A percentile compares a stretch with the other conserved stretches of the same genome.
These are phyloP conservation scores for Amylocystis lapponica DNA, from an alignment of 768 basidiomycete species.

Conservation along the genomic window DNA sequence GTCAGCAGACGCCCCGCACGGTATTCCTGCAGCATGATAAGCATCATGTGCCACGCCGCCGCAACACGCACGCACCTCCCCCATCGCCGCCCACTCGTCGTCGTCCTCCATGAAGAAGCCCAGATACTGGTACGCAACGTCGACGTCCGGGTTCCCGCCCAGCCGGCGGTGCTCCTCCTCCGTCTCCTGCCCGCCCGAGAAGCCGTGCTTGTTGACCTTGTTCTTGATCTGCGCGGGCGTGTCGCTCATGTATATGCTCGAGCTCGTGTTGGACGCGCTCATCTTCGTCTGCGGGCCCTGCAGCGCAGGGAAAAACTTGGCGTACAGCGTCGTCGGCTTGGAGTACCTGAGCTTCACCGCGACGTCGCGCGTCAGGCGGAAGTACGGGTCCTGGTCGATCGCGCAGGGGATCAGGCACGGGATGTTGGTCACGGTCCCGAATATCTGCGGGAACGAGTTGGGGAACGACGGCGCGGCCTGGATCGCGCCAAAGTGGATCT, in stretches of 20 bases:
- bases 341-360: slow-evolving; percentile 92
- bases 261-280: slow-evolving; percentile 93
- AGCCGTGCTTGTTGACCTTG: slow-evolving; percentile 94
- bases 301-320: slow-evolving; percentile 97
- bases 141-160: slow-evolving; percentile 92
- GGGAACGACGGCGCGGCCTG: slow-evolving; percentile 97
- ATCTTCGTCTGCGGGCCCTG: slow-evolving; percentile 99
- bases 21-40: slow-evolving; percentile 62
- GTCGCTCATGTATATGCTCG: slow-evolving; percentile 95
- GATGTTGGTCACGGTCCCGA: slow-evolving; percentile 73
- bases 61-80: slow-evolving; percentile 47
- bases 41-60: background rate
- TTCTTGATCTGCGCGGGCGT: slow-evolving; percentile 92
- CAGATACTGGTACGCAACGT: slow-evolving; percentile 93
- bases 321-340: slow-evolving; percentile 88
- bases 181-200: slow-evolving; percentile 93
- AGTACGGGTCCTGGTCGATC: slow-evolving; percentile 97
- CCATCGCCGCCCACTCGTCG: slow-evolving; percentile 72
- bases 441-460: slow-evolving; percentile 98
- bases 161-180: slow-evolving; percentile 86
- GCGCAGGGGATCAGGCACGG: slow-evolving; percentile 97
- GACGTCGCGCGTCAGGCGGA: slow-evolving; percentile 95
- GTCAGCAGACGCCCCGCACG: slow-evolving; percentile 83
- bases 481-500: slow-evolving; percentile 92
- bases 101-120: slow-evolving; percentile 96